Evolutionary conservation across 164 flowering plant genomes (phyloP).

Genomic region (Piper longum): DNA sequence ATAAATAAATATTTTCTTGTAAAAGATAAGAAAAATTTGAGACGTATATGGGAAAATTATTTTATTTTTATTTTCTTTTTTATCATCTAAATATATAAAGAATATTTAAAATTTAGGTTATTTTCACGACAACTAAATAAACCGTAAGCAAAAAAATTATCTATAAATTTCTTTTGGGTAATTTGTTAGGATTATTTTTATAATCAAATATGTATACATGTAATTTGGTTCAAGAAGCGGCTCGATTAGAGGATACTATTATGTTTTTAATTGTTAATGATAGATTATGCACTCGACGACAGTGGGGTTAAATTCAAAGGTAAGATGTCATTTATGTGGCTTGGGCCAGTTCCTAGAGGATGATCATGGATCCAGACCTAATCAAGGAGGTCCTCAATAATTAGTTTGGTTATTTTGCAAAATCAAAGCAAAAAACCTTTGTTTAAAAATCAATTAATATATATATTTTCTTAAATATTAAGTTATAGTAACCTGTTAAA

Average conservation of each 20-base stretch:
- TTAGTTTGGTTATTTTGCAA: constrained; percentile 24
- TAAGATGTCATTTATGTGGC: constrained; percentile 22
- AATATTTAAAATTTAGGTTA: too few relatives aligned
- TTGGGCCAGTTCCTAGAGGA: constrained; percentile 25
- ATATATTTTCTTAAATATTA: too few relatives aligned
- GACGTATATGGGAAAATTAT: too few relatives aligned
- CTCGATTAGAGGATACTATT: background rate
- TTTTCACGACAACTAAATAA: too few relatives aligned
- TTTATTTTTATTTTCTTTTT: too few relatives aligned
- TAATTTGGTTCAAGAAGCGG: background rate
- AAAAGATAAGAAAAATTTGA: too few relatives aligned
- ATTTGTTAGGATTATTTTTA: background rate
- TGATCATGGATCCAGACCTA: constrained; percentile 27
- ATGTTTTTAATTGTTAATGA: background rate
- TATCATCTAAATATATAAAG: too few relatives aligned
- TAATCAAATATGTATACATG: background rate
- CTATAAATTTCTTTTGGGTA: too few relatives aligned
- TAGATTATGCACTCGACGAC: background rate
- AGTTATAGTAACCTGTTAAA: too few relatives aligned
- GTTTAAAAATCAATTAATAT: too few relatives aligned
- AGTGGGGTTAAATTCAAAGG: constrained; percentile 17
- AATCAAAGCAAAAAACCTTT: constrained; percentile 29
- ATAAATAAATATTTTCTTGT: too few relatives aligned
- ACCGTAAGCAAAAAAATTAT: too few relatives aligned
- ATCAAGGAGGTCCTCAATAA: constrained; percentile 19